phyloP scores from a whole-genome alignment of 257 asterid species.

The Striga asiatica region DNA sequence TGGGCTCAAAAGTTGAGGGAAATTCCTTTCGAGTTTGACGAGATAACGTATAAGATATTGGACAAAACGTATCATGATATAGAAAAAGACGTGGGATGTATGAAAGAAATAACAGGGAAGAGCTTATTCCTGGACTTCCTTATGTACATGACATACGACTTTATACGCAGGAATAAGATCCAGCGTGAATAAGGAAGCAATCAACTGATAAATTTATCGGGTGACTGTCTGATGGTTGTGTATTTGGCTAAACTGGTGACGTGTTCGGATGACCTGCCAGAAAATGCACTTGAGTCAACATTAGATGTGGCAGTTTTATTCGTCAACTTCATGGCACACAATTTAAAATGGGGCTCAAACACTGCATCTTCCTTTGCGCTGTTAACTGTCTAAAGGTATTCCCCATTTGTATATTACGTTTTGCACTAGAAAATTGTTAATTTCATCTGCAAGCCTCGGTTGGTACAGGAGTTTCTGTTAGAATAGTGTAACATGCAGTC shows the following conservation, averaged over 20 bases:
- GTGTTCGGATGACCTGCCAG: background rate
- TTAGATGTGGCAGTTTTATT: background rate
- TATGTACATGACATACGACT: constrained; percentile 75
- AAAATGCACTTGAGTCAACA: background rate
- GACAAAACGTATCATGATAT: constrained; percentile 48
- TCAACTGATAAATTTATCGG: constrained; percentile 23
- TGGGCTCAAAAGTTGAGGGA: constrained; percentile 83
- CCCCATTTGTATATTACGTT: no score
- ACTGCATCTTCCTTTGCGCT: no score
- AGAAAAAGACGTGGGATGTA: constrained; percentile 33
- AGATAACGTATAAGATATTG: constrained; percentile 52
- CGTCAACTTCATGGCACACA: no score
- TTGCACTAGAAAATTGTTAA: no score
- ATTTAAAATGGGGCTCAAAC: no score
- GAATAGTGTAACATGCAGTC: no score
- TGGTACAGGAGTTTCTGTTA: no score
- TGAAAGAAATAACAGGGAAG: constrained; percentile 44
- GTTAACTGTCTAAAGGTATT: no score
- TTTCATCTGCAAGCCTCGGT: no score
- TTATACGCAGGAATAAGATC: constrained; percentile 32
- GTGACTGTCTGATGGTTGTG: background rate
- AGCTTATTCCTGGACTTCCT: constrained; percentile 76
- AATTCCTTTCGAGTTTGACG: constrained; percentile 70
- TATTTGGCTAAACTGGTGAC: background rate
- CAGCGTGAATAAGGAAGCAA: constrained; percentile 23